A percentile compares a stretch with the other conserved stretches of the same genome.
phyloP scores from a whole-genome alignment of 169 alveolate species.

The Cryptosporidium sp. region DNA sequence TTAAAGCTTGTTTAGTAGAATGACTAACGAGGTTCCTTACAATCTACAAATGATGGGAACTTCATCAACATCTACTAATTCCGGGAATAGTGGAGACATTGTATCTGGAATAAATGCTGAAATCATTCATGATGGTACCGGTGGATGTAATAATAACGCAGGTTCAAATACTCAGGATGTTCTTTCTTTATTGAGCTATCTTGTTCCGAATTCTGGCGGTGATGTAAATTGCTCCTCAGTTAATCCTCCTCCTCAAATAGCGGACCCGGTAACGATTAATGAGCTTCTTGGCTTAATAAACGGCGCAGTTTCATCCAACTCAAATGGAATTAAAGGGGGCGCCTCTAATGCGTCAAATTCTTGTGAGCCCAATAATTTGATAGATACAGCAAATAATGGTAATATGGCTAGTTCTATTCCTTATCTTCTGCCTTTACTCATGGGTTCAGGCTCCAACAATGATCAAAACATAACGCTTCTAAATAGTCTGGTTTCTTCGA shows the following conservation, averaged over 20 bases:
- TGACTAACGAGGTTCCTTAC: slow-evolving; percentile 68
- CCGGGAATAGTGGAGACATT: slow-evolving; percentile 69
- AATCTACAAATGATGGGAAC: slow-evolving; percentile 62
- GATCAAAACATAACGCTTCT: slow-evolving; percentile 69
- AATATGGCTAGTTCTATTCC: slow-evolving; percentile 61
- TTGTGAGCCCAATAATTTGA: slow-evolving; percentile 11
- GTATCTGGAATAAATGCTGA: slow-evolving; percentile 45
- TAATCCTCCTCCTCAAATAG: slow-evolving; percentile 65
- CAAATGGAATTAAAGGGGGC: slow-evolving; percentile 58
- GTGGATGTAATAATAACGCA: slow-evolving; percentile 16
- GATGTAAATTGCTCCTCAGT: slow-evolving; percentile 47
- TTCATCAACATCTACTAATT: slow-evolving; percentile 71
- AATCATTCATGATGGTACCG: slow-evolving; percentile 57
- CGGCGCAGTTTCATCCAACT: slow-evolving; percentile 71
- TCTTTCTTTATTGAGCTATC: slow-evolving; percentile 57
- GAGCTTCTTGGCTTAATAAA: slow-evolving; percentile 70
- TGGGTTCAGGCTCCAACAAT: slow-evolving; percentile 72
- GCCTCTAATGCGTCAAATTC: slow-evolving; percentile 23
- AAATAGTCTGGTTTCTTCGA: slow-evolving; percentile 66
- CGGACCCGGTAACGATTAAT: slow-evolving; percentile 74
- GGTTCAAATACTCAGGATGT: slow-evolving; percentile 63
- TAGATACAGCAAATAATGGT: slow-evolving; percentile 20
- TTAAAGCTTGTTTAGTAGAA: slow-evolving; percentile 54
- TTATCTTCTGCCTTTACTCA: slow-evolving; percentile 39
- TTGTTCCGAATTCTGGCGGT: slow-evolving; percentile 74